Evolutionary conservation across 2,329 filamentous ascomycete species (phyloP), one percentile per base, ranked within the genome.

Genomic region (Fonsecaea monophora): DNA sequence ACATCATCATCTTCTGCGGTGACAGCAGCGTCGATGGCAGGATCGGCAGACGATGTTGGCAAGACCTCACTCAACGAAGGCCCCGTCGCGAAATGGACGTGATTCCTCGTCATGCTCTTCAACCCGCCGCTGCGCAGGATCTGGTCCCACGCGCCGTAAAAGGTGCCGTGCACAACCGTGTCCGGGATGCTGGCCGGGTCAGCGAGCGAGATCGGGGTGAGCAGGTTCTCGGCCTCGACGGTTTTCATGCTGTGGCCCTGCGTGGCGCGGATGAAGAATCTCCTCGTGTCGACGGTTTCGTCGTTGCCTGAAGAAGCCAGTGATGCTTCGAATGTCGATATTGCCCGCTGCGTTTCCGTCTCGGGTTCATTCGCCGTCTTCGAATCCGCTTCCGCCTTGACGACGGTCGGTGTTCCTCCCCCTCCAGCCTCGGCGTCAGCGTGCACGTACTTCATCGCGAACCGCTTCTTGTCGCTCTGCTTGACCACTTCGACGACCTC

Each of bases 241-340:
- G 89, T 81, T 74, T 88, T 87, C 75, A 99, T 91, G 73, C 88
- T 92, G 82, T 98, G 95, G 62, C 95, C 95, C 81, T 98, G 95
- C 75, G 96, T 97, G 34, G 95, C 95, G 74, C 95, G 92, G 80
- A 99, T 97, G 37, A 96, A 84, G 82, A 89, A 97, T 77, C 90
- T 84, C 77, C 90, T 84, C 0, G 84, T 82, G 8, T 77, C 68
- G 32, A 74, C 71, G 32, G 74, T 71, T 3, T 40, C 34, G 21
- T n/a, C 42, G 30, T 48, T 54, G 59, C 53, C 25, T 8, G 55
- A 48, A 72, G 13, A 80, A 25, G 25, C 25, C 25, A 25, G 25
- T 25, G 25, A 25, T 25, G 25, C 25, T 71, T n/a, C 78, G 76
- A 53, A 77, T 73, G 30, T 73, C 71, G 78, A 77, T 42, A 77